These are phyloP conservation scores for Emergomyces pasteurianus DNA, from an alignment of 2,329 filamentous ascomycete species.

Conservation along the genomic window DNA sequence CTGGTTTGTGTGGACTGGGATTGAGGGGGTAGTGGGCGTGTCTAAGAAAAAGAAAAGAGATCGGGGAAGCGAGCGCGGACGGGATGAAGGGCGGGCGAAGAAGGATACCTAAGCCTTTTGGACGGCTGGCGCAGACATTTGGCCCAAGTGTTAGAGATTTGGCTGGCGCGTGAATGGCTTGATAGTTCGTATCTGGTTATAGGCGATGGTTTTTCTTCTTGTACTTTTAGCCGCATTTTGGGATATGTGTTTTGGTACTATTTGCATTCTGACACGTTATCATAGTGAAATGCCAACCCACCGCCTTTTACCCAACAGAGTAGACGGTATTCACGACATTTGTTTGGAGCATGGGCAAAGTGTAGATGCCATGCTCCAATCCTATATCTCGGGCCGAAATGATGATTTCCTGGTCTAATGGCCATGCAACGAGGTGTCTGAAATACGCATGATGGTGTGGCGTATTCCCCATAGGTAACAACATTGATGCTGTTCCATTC, in stretches of 20 bases:
- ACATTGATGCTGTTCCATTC: too few species aligned
- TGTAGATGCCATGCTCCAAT: neutral
- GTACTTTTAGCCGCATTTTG: neutral
- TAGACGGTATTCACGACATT: neutral
- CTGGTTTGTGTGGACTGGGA: slow-evolving; percentile 26
- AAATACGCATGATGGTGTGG: neutral
- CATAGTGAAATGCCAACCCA: neutral
- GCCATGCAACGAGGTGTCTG: neutral
- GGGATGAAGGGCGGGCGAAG: neutral
- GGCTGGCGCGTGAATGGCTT: neutral
- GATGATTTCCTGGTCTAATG: neutral
- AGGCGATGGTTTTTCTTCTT: neutral
- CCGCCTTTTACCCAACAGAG: neutral
- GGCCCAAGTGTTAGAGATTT: neutral
- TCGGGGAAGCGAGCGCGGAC: neutral
- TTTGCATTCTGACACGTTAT: neutral
- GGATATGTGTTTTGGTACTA: neutral
- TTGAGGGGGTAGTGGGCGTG: neutral
- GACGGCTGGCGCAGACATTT: neutral
- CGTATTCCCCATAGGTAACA: too few species aligned
- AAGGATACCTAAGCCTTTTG: neutral
- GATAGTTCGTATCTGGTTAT: neutral
- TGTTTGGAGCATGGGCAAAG: neutral
- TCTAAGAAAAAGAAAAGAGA: neutral
- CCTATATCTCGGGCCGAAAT: neutral